Percentiles rank a stretch among this genome's conserved stretches.
Conservation (phyloP, 192 early-diverging fungal genomes). For the Gaertneriomyces semiglobifer region DNA sequence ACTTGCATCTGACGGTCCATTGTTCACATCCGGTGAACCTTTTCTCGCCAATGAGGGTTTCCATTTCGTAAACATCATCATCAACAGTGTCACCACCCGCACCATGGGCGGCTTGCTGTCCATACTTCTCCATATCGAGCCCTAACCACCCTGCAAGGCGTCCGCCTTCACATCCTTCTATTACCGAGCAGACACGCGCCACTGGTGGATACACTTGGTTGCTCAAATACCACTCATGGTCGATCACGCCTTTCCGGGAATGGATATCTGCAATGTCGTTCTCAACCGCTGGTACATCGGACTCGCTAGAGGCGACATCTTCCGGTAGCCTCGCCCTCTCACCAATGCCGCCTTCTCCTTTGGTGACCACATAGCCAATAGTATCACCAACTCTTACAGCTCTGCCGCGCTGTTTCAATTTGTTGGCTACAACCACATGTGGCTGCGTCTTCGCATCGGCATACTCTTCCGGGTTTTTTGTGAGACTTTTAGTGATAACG, state of each 20-base stretch:
- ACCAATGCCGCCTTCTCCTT: constrained; percentile 52
- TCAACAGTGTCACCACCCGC: constrained; percentile 26
- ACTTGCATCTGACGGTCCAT: constrained; percentile 57
- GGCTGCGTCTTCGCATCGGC: constrained; percentile 83
- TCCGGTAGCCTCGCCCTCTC: constrained; percentile 81
- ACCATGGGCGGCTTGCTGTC: constrained; percentile 2
- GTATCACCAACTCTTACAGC: constrained; percentile 80
- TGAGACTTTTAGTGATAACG: constrained; percentile 89
- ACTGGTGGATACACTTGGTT: constrained; percentile 91
- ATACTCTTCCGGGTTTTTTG: constrained; percentile 89
- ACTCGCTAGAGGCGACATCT: constrained; percentile 48
- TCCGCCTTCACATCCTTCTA: constrained; percentile 77
- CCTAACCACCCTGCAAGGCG: constrained; percentile 80
- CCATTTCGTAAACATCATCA: constrained; percentile 67
- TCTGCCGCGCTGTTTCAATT: constrained; percentile 67
- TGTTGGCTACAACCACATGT: constrained; percentile 91
- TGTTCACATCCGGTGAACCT: constrained; percentile 71
- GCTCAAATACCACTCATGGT: constrained; percentile 89
- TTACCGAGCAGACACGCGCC: constrained; percentile 73
- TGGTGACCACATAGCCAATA: constrained; percentile 88
- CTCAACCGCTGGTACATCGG: constrained; percentile 21
- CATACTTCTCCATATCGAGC: constrained; percentile 66
- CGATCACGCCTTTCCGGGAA: constrained; percentile 7
- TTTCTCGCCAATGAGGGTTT: constrained; percentile 70
- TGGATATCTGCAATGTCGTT: constrained; percentile 42